These are phyloP conservation scores for Auricularia cornea DNA, from an alignment of 768 basidiomycete species.

Conservation along the genomic window DNA sequence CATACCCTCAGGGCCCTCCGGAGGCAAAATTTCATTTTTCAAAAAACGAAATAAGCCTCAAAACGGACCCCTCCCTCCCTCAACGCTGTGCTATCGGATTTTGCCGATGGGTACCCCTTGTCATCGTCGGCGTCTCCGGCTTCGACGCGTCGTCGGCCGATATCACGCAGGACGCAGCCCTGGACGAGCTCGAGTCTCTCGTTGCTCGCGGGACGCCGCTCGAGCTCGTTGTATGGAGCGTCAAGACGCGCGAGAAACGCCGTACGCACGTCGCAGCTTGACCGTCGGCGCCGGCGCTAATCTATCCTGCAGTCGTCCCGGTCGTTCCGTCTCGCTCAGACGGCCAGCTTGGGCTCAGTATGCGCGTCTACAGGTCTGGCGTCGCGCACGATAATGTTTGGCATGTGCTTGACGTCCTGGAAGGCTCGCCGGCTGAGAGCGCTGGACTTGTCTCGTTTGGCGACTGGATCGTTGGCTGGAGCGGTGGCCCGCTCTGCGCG, in stretches of 20 bases:
- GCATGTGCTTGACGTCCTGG: conserved; percentile 95
- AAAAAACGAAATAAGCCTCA: no score
- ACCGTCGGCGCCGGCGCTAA: neutral
- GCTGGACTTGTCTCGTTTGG: conserved; percentile 94
- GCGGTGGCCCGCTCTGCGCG: conserved; percentile 81
- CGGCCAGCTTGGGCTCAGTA: conserved; percentile 91
- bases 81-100: no score
- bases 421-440: conserved; percentile 93
- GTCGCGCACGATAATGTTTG: conserved; percentile 88
- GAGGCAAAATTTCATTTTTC: no score
- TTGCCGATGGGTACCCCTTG: no score
- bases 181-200: neutral
- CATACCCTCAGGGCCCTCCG: no score
- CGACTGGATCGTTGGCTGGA: conserved; percentile 81
- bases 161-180: neutral
- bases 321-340: conserved; percentile 39
- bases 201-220: conserved; percentile 30
- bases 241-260: conserved; percentile 64
- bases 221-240: conserved; percentile 75
- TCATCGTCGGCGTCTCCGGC: conserved; percentile 82
- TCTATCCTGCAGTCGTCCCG: conserved; percentile 7
- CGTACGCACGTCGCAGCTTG: conserved; percentile 32
- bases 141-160: neutral
- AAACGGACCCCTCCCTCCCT: no score
- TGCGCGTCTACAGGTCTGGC: conserved; percentile 89